These are phyloP conservation scores for Zea luxurians DNA, from an alignment of 176 grass and related monocot genomes.

Conservation along the genomic window DNA sequence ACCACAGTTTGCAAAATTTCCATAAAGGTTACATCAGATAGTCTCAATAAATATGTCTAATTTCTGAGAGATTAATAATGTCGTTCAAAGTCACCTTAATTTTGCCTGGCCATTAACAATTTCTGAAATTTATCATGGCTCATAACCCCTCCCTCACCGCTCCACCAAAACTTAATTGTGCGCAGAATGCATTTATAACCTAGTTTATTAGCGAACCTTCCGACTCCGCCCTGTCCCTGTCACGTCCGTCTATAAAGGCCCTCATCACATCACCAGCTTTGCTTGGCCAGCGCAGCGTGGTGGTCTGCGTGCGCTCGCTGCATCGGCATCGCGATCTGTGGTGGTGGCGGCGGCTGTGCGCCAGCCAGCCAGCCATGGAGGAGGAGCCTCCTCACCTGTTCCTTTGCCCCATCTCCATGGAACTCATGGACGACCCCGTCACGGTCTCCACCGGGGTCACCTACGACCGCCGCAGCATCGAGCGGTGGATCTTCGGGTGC, in stretches of 20 bases:
- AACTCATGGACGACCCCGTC: constrained; percentile 88
- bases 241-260: constrained; percentile 22
- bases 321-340: constrained; percentile 30
- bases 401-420: constrained; percentile 89
- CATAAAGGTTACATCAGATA: not conserved
- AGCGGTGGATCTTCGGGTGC: constrained; percentile 73
- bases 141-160: not conserved
- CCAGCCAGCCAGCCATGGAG: not conserved
- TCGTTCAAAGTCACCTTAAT: not conserved
- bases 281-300: constrained; percentile 16
- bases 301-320: not conserved
- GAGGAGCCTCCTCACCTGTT: constrained; percentile 57
- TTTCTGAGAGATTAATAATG: not conserved
- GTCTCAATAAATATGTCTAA: not conserved
- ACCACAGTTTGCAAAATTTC: not conserved
- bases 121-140: not conserved
- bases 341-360: not conserved
- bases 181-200: not conserved
- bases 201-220: constrained; percentile 16
- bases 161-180: not conserved
- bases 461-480: constrained; percentile 81
- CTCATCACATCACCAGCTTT: constrained; percentile 1
- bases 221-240: constrained; percentile 18
- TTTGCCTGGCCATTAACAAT: not conserved
- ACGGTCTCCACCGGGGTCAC: constrained; percentile 80